Evolutionary conservation across 2,329 filamentous ascomycete species (phyloP).

Genomic region (Beauveria asiatica): DNA sequence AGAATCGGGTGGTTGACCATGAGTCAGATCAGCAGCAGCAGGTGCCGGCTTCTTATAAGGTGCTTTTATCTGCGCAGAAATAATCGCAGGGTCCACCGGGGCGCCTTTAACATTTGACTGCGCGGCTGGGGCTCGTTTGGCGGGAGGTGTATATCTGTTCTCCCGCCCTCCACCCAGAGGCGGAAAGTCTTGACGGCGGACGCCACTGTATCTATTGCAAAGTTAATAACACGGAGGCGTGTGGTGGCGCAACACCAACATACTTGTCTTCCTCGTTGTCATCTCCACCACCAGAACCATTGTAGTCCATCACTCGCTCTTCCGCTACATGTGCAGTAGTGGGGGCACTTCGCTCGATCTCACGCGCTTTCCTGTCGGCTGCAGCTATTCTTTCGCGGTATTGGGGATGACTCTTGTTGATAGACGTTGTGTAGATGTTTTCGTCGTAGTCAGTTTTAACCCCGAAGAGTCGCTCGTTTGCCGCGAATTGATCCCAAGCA

Average conservation of each 20-base stretch:
- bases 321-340: slow-evolving; percentile 80
- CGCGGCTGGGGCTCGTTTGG: slow-evolving; percentile 68
- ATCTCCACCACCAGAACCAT: slow-evolving; percentile 55
- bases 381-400: slow-evolving; percentile 71
- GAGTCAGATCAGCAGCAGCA: slow-evolving; percentile 19
- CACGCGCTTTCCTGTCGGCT: slow-evolving; percentile 75
- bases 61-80: slow-evolving; percentile 67
- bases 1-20: slow-evolving; percentile 17
- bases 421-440: slow-evolving; percentile 85
- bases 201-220: slow-evolving; percentile 70
- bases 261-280: slow-evolving; percentile 92
- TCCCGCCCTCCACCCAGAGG: slow-evolving; percentile 46
- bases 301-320: slow-evolving; percentile 67
- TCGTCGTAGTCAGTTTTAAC: slow-evolving; percentile 87
- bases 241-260: slow-evolving; percentile 19
- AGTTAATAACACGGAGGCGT: slow-evolving; percentile 15
- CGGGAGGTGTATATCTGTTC: slow-evolving; percentile 84
- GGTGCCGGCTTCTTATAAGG: slow-evolving; percentile 30
- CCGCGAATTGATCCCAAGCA: slow-evolving; percentile 89
- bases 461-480: slow-evolving; percentile 81
- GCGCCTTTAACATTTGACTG: slow-evolving; percentile 67
- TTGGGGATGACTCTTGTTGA: slow-evolving; percentile 74
- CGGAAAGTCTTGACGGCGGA: slow-evolving; percentile 67
- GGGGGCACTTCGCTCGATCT: slow-evolving; percentile 72
- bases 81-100: slow-evolving; percentile 81